Evolutionary conservation across 768 basidiomycete species (phyloP).

Genomic region (Pleurotus citrinopileatus): DNA sequence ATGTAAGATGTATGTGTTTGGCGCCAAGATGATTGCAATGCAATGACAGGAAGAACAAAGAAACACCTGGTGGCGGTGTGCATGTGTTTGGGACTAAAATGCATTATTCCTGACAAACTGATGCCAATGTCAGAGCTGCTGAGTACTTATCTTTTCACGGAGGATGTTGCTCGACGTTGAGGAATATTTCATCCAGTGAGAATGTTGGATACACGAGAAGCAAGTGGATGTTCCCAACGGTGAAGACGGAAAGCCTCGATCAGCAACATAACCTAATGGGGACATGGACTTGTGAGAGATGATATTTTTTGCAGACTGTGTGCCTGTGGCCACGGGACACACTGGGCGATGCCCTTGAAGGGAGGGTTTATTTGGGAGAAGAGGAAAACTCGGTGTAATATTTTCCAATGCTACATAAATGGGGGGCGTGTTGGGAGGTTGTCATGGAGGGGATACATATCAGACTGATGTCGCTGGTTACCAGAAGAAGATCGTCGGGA

Average conservation of each 20-base stretch:
- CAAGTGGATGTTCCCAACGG: too few relatives aligned
- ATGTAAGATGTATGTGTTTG: conserved; percentile 1
- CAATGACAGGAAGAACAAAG: background rate
- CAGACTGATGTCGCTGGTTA: background rate
- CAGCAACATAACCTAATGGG: background rate
- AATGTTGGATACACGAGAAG: too few relatives aligned
- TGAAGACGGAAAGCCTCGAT: background rate
- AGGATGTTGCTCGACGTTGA: too few relatives aligned
- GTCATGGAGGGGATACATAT: too few relatives aligned
- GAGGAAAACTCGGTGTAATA: too few relatives aligned
- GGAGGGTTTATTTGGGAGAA: background rate
- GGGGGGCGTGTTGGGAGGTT: too few relatives aligned
- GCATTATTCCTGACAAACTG: background rate
- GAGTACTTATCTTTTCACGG: background rate
- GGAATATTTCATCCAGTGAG: background rate
- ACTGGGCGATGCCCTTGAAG: background rate
- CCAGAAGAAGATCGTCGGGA: background rate
- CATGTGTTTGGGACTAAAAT: conserved; percentile 1
- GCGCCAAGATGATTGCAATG: background rate
- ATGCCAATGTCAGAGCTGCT: background rate
- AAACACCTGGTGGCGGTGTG: background rate
- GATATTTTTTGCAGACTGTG: background rate
- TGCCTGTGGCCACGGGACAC: conserved; percentile 8
- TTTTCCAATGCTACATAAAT: too few relatives aligned
- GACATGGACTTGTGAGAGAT: background rate